Evolutionary conservation across 768 basidiomycete species (phyloP).

Genomic region (Lactarius akahatsu): DNA sequence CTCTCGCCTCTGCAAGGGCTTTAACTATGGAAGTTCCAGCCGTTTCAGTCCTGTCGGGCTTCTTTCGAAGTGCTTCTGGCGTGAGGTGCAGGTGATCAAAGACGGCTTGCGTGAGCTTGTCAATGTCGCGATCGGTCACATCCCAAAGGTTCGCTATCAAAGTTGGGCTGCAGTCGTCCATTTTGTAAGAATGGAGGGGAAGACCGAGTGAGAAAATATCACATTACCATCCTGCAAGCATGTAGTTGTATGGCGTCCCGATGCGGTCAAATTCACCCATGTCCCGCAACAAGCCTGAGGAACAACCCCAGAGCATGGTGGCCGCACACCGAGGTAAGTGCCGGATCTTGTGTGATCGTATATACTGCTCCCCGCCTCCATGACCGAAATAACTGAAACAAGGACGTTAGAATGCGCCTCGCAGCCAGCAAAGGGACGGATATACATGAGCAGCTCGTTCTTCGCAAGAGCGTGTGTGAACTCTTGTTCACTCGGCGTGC

Average conservation of each 20-base stretch:
- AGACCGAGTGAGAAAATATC: neutral
- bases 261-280: slow-evolving; percentile 93
- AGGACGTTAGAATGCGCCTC: slow-evolving; percentile 6
- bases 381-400: slow-evolving; percentile 89
- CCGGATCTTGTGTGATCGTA: slow-evolving; percentile 82
- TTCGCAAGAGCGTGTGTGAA: slow-evolving; percentile 66
- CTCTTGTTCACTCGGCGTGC: slow-evolving; percentile 80
- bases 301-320: slow-evolving; percentile 99
- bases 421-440: slow-evolving; percentile 40
- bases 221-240: slow-evolving; percentile 95
- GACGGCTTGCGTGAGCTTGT: slow-evolving; percentile 84
- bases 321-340: slow-evolving; percentile 83
- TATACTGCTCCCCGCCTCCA: slow-evolving; percentile 93
- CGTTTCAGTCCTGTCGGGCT: slow-evolving; percentile 26
- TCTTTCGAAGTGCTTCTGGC: slow-evolving; percentile 33
- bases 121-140: slow-evolving; percentile 96
- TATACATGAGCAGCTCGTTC: slow-evolving; percentile 89
- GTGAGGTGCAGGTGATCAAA: slow-evolving; percentile 68
- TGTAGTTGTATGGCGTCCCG: slow-evolving; percentile 93
- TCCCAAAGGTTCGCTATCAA: slow-evolving; percentile 97
- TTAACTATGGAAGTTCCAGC: slow-evolving; percentile 54
- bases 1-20: slow-evolving; percentile 78
- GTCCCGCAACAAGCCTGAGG: slow-evolving; percentile 82
- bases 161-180: slow-evolving; percentile 55
- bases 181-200: neutral